Evolutionary conservation across 2,329 filamentous ascomycete genomes (phyloP).

Genomic region (Clarireedia monteithiana): DNA sequence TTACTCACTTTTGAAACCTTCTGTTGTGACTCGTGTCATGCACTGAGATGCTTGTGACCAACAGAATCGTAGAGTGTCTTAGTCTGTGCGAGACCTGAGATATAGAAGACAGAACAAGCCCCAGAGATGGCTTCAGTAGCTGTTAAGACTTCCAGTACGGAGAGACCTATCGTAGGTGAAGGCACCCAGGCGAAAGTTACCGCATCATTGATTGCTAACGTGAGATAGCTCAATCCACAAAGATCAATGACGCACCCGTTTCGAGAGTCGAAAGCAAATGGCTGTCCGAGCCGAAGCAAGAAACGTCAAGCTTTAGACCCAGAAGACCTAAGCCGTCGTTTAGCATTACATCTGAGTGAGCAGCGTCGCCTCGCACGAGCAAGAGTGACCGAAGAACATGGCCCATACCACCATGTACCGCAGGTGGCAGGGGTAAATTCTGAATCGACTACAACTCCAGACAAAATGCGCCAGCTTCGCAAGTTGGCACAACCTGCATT

Average conservation of each 20-base stretch:
- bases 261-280: constrained; percentile 7
- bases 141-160: background rate
- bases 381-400: constrained; percentile 11
- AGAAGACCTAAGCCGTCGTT: constrained; percentile 45
- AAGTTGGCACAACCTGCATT: constrained; percentile 38
- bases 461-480: constrained; percentile 34
- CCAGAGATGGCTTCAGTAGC: background rate
- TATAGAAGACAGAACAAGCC: background rate
- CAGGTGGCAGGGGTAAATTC: constrained; percentile 48
- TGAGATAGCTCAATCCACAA: constrained; percentile 6
- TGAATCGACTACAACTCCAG: constrained; percentile 43
- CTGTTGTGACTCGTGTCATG: constrained; percentile 2
- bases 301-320: constrained; percentile 40
- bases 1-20: constrained; percentile 2
- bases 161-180: background rate
- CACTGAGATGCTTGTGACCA: background rate
- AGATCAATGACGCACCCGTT: constrained; percentile 23
- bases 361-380: constrained; percentile 28
- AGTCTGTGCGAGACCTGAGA: background rate
- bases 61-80: constrained; percentile 2
- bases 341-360: constrained; percentile 43
- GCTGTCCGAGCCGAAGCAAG: constrained; percentile 20
- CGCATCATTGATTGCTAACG: background rate
- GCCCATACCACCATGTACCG: constrained; percentile 43
- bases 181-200: background rate